Evolutionary conservation across 805 yeast genomes (phyloP), one percentile per base, ranked within the genome.

Genomic region (Millerozyma acaciae): DNA sequence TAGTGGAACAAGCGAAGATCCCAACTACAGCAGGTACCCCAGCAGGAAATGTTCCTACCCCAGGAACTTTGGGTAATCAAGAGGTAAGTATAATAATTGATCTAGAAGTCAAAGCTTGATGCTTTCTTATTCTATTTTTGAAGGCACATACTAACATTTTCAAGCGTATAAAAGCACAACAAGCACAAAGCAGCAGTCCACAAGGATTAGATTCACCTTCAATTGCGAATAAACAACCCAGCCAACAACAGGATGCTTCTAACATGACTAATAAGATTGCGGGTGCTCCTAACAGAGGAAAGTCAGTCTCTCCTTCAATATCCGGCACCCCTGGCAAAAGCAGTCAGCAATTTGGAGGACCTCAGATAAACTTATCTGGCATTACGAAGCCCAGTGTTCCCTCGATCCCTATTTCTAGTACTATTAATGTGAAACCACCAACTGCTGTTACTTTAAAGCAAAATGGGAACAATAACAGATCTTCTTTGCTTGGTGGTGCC

Each of bases 401-500:
- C 2, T 70, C 80, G n/a, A 66, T 81, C 21, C 83, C 85, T 1
- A 80, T 90, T 24, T 80, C 95, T 1, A 73, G 73, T 28, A 77
- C 74, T 13, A 66, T 93, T 32, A 72, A 79, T 32, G 77, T 86
- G 5, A 72, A 75, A 38, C 75, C 79, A 4, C 80, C 86, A 6
- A 68, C 69, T 8, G 79, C 96, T 0, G 80, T 79, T 4, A 61
- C 78, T 2, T 68, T 80, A 43, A 76, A 78, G 40, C 78, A 80
- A 19, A 76, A 75, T 41, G 53, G 55, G 10, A 59, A 60, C 33
- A 51, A 48, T 30, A 43, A 52, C 27, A 71, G 96, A 39, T 95
- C 98, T 9, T 80, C 95, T 5, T 62, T 87, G 31, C 71, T 86
- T 17, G 93, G 88, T 24, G 97, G 97, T 8, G 75, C 78, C 35